Percentiles rank a stretch among this genome's conserved stretches.
phyloP scores from a whole-genome alignment of 2,329 filamentous ascomycete species.

The Curvularia sp. region DNA sequence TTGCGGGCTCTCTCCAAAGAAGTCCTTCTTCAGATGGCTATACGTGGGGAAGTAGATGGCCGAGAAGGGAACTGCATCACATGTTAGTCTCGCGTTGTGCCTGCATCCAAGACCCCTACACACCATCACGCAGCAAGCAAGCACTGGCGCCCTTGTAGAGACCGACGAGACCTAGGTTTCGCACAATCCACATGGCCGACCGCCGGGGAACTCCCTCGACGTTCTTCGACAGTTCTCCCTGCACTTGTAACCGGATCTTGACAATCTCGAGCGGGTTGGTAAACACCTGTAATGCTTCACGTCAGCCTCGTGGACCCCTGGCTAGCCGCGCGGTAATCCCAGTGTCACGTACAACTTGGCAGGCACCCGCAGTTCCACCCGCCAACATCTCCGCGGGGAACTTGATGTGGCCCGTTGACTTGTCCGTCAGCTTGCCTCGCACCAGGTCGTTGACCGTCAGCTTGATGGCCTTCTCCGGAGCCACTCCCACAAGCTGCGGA shows the following conservation, averaged over 20 bases:
- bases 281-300: constrained; percentile 69
- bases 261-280: constrained; percentile 98
- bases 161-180: constrained; percentile 90
- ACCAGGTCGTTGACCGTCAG: constrained; percentile 97
- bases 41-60: constrained; percentile 99
- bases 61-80: constrained; percentile 79
- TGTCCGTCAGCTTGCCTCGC: constrained; percentile 75
- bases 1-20: constrained; percentile 86
- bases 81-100: constrained; percentile 19
- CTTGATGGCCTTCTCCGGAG: constrained; percentile 99
- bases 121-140: constrained; percentile 83
- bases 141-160: constrained; percentile 97
- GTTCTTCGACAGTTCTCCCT: constrained; percentile 91
- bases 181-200: constrained; percentile 97
- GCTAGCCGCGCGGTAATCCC: background rate
- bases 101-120: background rate
- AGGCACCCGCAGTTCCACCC: constrained; percentile 87
- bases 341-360: constrained; percentile 81
- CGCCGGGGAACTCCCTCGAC: constrained; percentile 82
- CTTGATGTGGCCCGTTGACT: constrained; percentile 75
- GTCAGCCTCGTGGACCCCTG: constrained; percentile 19
- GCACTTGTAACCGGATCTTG: constrained; percentile 97
- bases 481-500: constrained; percentile 94
- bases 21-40: constrained; percentile 88
- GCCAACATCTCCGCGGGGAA: constrained; percentile 78